Percentiles rank a stretch among this genome's conserved stretches.
phyloP scores from a whole-genome alignment of 1,284 basidiomycete genomes.

The Chalciporus sp. region DNA sequence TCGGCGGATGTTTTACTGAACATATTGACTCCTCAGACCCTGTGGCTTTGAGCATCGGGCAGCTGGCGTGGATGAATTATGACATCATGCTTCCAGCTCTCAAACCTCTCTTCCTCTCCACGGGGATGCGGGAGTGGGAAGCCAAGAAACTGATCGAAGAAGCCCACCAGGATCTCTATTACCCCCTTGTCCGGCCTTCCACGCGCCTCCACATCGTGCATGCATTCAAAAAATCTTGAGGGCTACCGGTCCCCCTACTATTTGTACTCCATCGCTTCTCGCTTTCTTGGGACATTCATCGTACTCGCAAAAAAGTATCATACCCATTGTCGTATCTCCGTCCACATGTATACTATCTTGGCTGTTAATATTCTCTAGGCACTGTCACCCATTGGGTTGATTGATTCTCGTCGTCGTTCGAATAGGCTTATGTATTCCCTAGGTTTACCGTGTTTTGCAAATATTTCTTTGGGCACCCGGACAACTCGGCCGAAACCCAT shows the following conservation, averaged over 20 bases:
- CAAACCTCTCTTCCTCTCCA: conserved; percentile 56
- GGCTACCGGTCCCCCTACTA: conserved; percentile 44
- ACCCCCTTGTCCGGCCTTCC: conserved; percentile 53
- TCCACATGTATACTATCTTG: conserved; percentile 15
- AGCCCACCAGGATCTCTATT: conserved; percentile 66
- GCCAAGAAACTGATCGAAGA: conserved; percentile 57
- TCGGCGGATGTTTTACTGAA: conserved; percentile 7
- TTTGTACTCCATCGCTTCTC: conserved; percentile 46
- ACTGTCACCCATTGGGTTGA: conserved; percentile 12
- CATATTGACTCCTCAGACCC: conserved; percentile 26
- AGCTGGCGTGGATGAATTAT: conserved; percentile 70
- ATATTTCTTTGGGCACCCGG: neutral
- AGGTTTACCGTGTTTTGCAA: conserved; percentile 8
- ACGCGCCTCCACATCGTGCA: conserved; percentile 60
- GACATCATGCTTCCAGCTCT: conserved; percentile 64
- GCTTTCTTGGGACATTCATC: conserved; percentile 20
- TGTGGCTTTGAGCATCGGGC: conserved; percentile 57
- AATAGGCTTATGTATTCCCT: conserved; percentile 11
- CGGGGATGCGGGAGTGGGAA: conserved; percentile 51
- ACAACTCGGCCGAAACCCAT: too few relatives aligned
- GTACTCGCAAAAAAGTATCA: conserved; percentile 32
- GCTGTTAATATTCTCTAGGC: conserved; percentile 18
- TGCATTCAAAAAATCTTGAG: conserved; percentile 46
- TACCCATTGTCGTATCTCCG: conserved; percentile 15
- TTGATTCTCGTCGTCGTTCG: conserved; percentile 5